A percentile compares a stretch with the other conserved stretches of the same genome.
phyloP scores from a whole-genome alignment of 2,329 filamentous ascomycete species.

The Penicillium sp. region DNA sequence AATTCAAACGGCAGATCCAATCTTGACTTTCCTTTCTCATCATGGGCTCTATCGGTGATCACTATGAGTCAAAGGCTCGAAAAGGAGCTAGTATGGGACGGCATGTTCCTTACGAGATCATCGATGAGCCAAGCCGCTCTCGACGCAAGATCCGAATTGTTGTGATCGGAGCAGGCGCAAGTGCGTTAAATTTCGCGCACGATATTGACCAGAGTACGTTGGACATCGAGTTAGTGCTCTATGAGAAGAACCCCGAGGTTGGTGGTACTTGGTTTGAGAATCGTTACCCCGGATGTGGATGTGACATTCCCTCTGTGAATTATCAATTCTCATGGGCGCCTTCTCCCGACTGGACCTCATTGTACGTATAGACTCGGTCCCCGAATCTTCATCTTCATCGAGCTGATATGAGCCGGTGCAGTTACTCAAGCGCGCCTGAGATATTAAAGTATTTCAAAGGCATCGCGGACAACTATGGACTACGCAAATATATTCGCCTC shows the following conservation, averaged over 20 bases:
- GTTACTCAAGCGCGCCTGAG: constrained; percentile 22
- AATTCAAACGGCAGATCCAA: too few relatives aligned
- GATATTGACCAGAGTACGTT: constrained; percentile 10
- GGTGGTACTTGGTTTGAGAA: constrained; percentile 34
- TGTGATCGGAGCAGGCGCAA: constrained; percentile 14
- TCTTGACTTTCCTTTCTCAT: too few relatives aligned
- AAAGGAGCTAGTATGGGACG: too few relatives aligned
- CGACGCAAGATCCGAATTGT: constrained; percentile 12
- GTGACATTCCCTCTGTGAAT: constrained; percentile 25
- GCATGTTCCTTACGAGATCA: constrained; percentile 8
- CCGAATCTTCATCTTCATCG: too few relatives aligned
- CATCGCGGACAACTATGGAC: constrained; percentile 20
- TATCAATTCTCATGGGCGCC: constrained; percentile 30
- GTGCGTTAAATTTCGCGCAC: constrained; percentile 13
- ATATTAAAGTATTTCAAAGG: constrained; percentile 24
- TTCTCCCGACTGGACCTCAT: constrained; percentile 16
- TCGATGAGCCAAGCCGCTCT: constrained; percentile 9
- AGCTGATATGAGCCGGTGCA: too few relatives aligned
- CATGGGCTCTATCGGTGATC: constrained; percentile 4
- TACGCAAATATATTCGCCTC: constrained; percentile 23
- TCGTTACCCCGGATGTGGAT: constrained; percentile 28
- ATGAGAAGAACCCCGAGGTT: too few relatives aligned
- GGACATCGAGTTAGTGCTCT: constrained; percentile 17
- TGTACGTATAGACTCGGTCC: too few relatives aligned
- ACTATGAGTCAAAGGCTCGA: background rate